Base-by-base conservation (phyloP, 2,329 filamentous ascomycete species). In the Sarocladium strictum region DNA sequence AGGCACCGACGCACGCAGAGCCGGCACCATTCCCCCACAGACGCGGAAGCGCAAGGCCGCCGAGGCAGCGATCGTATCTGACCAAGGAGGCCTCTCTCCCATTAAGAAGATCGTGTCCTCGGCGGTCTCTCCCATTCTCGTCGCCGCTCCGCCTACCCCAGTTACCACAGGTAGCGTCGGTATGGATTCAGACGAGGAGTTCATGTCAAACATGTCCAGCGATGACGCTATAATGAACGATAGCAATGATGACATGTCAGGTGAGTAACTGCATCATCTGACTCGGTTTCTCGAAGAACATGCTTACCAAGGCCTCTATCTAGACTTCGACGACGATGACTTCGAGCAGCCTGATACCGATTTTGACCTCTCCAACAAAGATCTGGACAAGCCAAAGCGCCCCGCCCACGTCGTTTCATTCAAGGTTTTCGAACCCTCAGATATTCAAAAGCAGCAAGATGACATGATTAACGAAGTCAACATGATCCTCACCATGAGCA, bases 171-270 rank as follows among this genome's bases (percentile, higher is more conserved):
- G 67, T 21, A 77, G 73, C 53, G 75, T 75, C 69, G 81, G 76
- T 59, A 97, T 97, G 92, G 91, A 96, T 74, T 97, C 92, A 9
- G 93, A 97, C 64, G 91, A 97, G 65, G 93, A 97, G 57, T 92
- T 92, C 70, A 87, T 94, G 81, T 95, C 89, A 63, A 84, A 85
- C 66, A 78, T 86, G 63, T 93, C 89, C 40, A 96, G 64, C 60
- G 86, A 86, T 40, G 85, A 86, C 54, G 86, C 89, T 60, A 81
- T 90, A 57, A 79, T 87, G 69, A 81, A 87, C 59, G 85, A 88
- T 57, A 91, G 88, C 62, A 91, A 90, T 54, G 89, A 91, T 63
- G 85, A 80, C 68, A 71, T 81, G 58, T 82, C 79, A 1, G 78
- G 67, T 51, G 15, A 33, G 47, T 15, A 15, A 2, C 6, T 10